These are phyloP conservation scores for Ocimum tenuiflorum DNA, from an alignment of 257 asterid genomes.

Conservation along the genomic window DNA sequence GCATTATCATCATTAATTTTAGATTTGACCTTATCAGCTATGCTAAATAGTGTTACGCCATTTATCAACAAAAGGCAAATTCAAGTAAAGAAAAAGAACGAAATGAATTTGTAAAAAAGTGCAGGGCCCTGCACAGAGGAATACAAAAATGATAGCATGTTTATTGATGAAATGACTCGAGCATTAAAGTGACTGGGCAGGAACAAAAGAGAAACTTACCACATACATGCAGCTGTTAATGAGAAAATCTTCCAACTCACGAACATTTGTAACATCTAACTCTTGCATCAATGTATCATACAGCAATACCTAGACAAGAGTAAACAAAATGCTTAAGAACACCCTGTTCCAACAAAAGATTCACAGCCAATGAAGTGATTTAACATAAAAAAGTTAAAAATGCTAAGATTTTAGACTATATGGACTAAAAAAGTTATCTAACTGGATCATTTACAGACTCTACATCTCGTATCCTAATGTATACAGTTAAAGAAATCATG, in stretches of 20 bases:
- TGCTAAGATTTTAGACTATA: background rate
- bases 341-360: background rate
- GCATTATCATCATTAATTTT: constrained; percentile 1
- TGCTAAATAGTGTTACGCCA: background rate
- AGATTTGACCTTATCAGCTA: background rate
- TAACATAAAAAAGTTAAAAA: background rate
- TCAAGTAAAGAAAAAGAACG: background rate
- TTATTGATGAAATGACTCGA: background rate
- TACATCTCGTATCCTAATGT: background rate
- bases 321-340: constrained; percentile 4
- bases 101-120: background rate
- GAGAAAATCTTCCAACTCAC: constrained; percentile 94
- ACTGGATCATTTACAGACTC: background rate
- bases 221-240: constrained; percentile 96
- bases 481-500: background rate
- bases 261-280: constrained; percentile 88
- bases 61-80: background rate
- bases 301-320: constrained; percentile 56
- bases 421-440: background rate
- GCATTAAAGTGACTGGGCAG: background rate
- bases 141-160: background rate
- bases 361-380: background rate
- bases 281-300: constrained; percentile 85
- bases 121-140: background rate
- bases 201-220: constrained; percentile 45